Evolutionary conservation across 768 basidiomycete genomes (phyloP).

Genomic region (Mycena pura): DNA sequence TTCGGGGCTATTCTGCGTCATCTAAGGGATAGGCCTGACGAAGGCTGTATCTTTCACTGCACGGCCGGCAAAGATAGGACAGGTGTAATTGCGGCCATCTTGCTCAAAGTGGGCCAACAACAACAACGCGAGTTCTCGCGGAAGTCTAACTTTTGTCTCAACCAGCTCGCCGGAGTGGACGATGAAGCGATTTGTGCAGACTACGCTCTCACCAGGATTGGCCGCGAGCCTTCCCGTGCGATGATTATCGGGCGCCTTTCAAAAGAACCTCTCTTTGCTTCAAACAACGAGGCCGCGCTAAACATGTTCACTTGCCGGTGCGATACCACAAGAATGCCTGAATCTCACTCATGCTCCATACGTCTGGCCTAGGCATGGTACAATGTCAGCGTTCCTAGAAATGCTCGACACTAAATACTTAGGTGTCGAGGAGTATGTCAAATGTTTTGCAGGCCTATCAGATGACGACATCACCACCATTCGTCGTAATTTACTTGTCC

Average conservation of each 20-base stretch:
- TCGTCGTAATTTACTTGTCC: slow-evolving; percentile 59
- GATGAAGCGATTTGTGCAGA: slow-evolving; percentile 71
- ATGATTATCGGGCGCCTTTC: slow-evolving; percentile 71
- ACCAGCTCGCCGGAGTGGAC: slow-evolving; percentile 75
- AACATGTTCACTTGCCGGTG: slow-evolving; percentile 86
- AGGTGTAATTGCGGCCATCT: slow-evolving; percentile 74
- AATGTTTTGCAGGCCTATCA: slow-evolving; percentile 59
- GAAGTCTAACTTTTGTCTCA: background rate
- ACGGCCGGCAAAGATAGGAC: slow-evolving; percentile 89
- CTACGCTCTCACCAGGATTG: slow-evolving; percentile 79
- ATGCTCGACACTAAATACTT: slow-evolving; percentile 70
- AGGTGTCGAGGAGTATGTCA: slow-evolving; percentile 70
- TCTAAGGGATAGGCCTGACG: slow-evolving; percentile 70
- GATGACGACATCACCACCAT: slow-evolving; percentile 69
- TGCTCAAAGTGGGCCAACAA: slow-evolving; percentile 61
- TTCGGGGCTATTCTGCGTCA: slow-evolving; percentile 79
- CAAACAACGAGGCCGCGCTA: slow-evolving; percentile 76
- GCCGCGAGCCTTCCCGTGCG: slow-evolving; percentile 78
- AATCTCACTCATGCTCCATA: background rate
- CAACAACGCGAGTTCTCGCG: background rate
- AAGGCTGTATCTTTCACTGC: slow-evolving; percentile 77
- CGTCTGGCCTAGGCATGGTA: slow-evolving; percentile 58
- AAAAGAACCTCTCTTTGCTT: slow-evolving; percentile 76
- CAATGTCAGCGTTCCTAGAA: slow-evolving; percentile 75
- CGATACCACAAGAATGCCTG: slow-evolving; percentile 26